Percentiles rank a stretch among this genome's conserved stretches.
phyloP scores from a whole-genome alignment of 306 rosid species.

The Cicer pinnatifidum region DNA sequence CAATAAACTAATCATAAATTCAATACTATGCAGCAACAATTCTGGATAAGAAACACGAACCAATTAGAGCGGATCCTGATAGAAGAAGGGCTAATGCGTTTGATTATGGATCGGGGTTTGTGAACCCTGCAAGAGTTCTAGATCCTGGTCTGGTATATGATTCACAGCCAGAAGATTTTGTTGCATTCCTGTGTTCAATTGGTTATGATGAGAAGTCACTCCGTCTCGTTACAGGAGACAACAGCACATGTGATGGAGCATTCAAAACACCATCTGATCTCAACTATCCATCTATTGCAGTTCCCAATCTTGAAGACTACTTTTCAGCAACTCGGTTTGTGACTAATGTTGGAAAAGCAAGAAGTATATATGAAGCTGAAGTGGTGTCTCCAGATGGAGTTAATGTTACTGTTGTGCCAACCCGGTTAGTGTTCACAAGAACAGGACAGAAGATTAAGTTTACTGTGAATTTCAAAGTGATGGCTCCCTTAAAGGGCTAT shows the following conservation, averaged over 20 bases:
- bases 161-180: slow-evolving; percentile 56
- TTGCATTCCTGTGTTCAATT: slow-evolving; percentile 70
- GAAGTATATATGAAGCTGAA: slow-evolving; percentile 55
- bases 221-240: slow-evolving; percentile 67
- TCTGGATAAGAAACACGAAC: slow-evolving; percentile 65
- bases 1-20: slow-evolving; percentile 44
- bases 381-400: slow-evolving; percentile 66
- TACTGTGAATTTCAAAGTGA: slow-evolving; percentile 63
- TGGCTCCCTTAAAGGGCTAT: slow-evolving; percentile 64
- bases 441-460: slow-evolving; percentile 64
- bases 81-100: slow-evolving; percentile 68
- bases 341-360: slow-evolving; percentile 72
- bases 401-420: slow-evolving; percentile 69
- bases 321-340: slow-evolving; percentile 63
- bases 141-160: slow-evolving; percentile 78
- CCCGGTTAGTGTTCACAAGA: slow-evolving; percentile 56
- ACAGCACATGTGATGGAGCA: slow-evolving; percentile 62
- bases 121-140: slow-evolving; percentile 70
- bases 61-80: slow-evolving; percentile 64
- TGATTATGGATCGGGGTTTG: slow-evolving; percentile 82
- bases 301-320: slow-evolving; percentile 64
- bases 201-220: slow-evolving; percentile 69
- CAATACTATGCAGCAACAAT: slow-evolving; percentile 62
- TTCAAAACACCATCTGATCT: slow-evolving; percentile 61
- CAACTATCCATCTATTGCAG: slow-evolving; percentile 76